These are phyloP conservation scores for Scleromitrula shiraiana DNA, from an alignment of 2,329 filamentous ascomycete species.

Conservation along the genomic window DNA sequence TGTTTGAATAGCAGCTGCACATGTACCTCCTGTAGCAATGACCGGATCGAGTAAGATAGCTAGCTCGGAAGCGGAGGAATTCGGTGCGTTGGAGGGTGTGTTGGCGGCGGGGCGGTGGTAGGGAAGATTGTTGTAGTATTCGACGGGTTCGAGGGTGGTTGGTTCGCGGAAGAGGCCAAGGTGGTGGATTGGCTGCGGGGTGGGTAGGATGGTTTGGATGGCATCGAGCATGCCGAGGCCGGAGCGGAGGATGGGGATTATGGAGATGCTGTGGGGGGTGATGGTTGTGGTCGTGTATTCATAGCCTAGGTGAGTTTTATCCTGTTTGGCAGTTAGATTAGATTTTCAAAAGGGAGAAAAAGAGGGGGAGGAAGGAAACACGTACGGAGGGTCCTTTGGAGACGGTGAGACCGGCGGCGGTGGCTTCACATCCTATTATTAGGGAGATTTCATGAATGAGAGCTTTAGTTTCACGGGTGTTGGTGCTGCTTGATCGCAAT, in stretches of 20 bases:
- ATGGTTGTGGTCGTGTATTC: constrained; percentile 60
- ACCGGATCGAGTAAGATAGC: constrained; percentile 87
- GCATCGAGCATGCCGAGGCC: constrained; percentile 89
- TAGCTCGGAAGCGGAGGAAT: constrained; percentile 42
- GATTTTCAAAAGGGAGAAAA: background rate
- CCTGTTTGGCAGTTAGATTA: constrained; percentile 39
- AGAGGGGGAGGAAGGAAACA: background rate
- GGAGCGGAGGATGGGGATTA: constrained; percentile 88
- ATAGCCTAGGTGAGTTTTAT: constrained; percentile 69
- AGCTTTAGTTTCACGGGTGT: constrained; percentile 66
- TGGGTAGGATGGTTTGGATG: constrained; percentile 73
- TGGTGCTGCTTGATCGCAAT: constrained; percentile 65
- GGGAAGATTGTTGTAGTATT: constrained; percentile 97
- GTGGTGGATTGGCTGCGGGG: constrained; percentile 77
- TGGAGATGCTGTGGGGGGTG: constrained; percentile 55
- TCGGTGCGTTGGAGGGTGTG: constrained; percentile 34
- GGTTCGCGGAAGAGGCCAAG: constrained; percentile 92
- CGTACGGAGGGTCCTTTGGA: constrained; percentile 55
- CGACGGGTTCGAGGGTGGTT: constrained; percentile 77
- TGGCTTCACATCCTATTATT: constrained; percentile 75
- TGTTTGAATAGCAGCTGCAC: constrained; percentile 81
- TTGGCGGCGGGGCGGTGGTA: constrained; percentile 48
- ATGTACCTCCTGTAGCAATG: constrained; percentile 88
- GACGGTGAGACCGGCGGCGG: constrained; percentile 53
- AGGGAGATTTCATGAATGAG: constrained; percentile 81